Percentiles rank a stretch among this genome's conserved stretches.
Conservation (phyloP, 108 stramenopile species). For the Cyclotella cryptica region DNA sequence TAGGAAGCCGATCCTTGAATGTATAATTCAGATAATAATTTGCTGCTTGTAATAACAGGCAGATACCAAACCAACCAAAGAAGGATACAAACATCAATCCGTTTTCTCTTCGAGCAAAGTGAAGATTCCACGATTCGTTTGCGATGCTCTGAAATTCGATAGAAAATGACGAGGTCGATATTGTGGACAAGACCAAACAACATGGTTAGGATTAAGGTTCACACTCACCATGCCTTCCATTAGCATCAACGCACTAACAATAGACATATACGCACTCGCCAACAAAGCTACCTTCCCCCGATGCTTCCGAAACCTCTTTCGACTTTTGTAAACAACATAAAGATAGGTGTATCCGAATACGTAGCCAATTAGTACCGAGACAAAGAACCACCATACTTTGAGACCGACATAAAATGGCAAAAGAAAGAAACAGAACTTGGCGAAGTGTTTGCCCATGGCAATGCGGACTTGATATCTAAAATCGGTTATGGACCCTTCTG, state of each 20-base stretch:
- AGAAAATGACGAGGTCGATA: neutral
- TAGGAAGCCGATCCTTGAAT: slow-evolving; percentile 1
- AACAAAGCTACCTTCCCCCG: slow-evolving; percentile 23
- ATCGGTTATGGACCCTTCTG: slow-evolving; percentile 1
- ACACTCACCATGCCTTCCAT: slow-evolving; percentile 13
- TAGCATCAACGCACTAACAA: slow-evolving; percentile 21
- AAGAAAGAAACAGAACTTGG: slow-evolving; percentile 25
- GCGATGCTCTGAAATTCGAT: neutral
- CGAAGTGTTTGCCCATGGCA: slow-evolving; percentile 35
- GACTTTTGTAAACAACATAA: slow-evolving; percentile 30
- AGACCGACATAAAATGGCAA: slow-evolving; percentile 39
- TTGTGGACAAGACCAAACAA: neutral
- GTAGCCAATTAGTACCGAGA: slow-evolving; percentile 17
- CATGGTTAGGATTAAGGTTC: neutral
- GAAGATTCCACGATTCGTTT: slow-evolving; percentile 10
- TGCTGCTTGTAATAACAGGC: slow-evolving; percentile 9
- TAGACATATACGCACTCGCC: slow-evolving; percentile 16
- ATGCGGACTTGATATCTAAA: slow-evolving; percentile 41
- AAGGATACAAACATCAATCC: slow-evolving; percentile 9
- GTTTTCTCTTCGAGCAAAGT: neutral
- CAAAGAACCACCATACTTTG: slow-evolving; percentile 25
- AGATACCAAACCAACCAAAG: slow-evolving; percentile 25
- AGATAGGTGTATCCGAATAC: slow-evolving; percentile 30
- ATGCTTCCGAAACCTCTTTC: slow-evolving; percentile 4
- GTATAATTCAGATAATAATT: slow-evolving; percentile 21